A percentile compares a stretch with the other conserved stretches of the same genome.
Conservation (phyloP, 139 green algal species). For the Chlorella sorokiniana region DNA sequence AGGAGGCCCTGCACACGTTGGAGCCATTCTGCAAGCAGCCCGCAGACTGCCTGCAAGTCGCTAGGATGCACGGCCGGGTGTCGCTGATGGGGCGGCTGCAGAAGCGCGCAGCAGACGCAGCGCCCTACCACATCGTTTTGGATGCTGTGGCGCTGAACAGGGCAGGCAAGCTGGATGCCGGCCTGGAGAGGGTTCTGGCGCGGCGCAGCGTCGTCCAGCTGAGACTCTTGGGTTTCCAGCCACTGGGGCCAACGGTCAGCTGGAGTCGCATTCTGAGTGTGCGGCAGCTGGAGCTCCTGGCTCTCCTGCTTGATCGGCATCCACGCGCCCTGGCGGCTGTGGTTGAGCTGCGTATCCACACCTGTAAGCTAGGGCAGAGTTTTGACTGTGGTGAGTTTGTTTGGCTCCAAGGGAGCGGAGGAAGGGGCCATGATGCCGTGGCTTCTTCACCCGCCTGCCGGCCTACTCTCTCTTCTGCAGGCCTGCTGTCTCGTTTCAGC, state of each 20-base stretch:
- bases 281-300: neutral
- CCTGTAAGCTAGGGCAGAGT: neutral
- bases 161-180: neutral
- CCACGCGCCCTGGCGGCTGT: neutral
- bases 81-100: neutral
- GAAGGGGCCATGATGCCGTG: too few relatives aligned
- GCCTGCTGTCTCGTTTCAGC: neutral
- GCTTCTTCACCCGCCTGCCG: too few relatives aligned
- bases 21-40: neutral
- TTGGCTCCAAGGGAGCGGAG: neutral
- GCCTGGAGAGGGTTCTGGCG: neutral
- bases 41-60: neutral
- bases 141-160: neutral
- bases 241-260: too few relatives aligned
- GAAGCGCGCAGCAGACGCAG: neutral
- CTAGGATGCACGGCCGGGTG: neutral
- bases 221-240: too few relatives aligned
- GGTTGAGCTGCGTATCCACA: neutral
- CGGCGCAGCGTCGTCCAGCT: neutral
- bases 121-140: neutral
- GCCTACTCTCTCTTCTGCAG: neutral
- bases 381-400: neutral
- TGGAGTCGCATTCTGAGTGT: too few relatives aligned
- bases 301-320: neutral
- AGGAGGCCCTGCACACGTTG: neutral